Base-by-base conservation (phyloP, 169 alveolate genomes). In the Cardiosporidium cionae region DNA sequence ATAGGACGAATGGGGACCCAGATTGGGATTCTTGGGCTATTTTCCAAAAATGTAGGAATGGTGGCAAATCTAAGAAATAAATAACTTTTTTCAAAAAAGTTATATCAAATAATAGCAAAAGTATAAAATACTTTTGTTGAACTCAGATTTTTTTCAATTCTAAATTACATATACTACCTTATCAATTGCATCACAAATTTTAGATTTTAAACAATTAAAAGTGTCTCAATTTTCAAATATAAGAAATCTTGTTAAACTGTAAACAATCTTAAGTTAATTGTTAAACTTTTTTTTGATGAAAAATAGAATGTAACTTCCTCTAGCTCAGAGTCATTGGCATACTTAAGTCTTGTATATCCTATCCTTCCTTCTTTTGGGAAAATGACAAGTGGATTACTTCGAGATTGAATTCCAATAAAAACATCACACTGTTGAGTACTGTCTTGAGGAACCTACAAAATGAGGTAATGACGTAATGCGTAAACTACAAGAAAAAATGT, bases 341-440 rank as follows among this genome's bases (percentile, higher is more conserved):
- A n/a, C n/a, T n/a, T n/a, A n/a, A n/a, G n/a, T n/a, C n/a, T n/a
- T n/a, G n/a, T n/a, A n/a, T n/a, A n/a, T n/a, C n/a, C n/a, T n/a
- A n/a, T n/a, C n/a, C n/a, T n/a, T n/a, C n/a, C n/a, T n/a, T n/a
- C n/a, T n/a, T n/a, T n/a, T n/a, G n/a, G n/a, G n/a, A n/a, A n/a
- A n/a, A n/a, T n/a, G n/a, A n/a, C n/a, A n/a, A n/a, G n/a, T n/a
- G n/a, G n/a, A n/a, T n/a, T n/a, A n/a, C n/a, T n/a, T n/a, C n/a
- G n/a, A n/a, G n/a, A n/a, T n/a, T n/a, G n/a, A n/a, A n/a, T n/a
- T n/a, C n/a, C n/a, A n/a, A n/a, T n/a, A n/a, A n/a, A n/a, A 16
- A 90, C 85, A 54, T 89, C 87, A 93, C 95, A 90, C 76, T 88
- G 95, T 76, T 90, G 92, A 68, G 66, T 78, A 23, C 83, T 80